phyloP scores from a whole-genome alignment of 176 grass and related monocot species.

The Ananas comosus region DNA sequence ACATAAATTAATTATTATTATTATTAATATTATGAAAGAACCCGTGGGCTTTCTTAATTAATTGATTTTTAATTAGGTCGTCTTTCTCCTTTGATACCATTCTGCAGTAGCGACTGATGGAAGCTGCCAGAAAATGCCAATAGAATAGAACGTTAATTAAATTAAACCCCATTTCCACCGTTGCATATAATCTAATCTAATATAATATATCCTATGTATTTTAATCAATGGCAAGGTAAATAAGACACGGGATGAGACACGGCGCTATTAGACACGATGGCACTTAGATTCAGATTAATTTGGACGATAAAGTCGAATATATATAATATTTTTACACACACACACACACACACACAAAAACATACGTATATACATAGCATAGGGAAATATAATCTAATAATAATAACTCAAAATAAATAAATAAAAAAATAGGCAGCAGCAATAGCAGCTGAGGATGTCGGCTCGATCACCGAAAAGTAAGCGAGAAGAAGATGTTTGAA shows the following conservation, averaged over 20 bases:
- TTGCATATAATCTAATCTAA: background rate
- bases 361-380: too few species aligned
- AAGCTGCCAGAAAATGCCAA: slow-evolving; percentile 47
- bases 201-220: background rate
- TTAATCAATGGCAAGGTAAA: background rate
- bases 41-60: background rate
- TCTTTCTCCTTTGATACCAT: slow-evolving; percentile 11
- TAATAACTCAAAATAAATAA: too few species aligned
- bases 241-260: slow-evolving; percentile 78
- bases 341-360: too few species aligned
- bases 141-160: slow-evolving; percentile 25
- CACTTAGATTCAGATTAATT: slow-evolving; percentile 70
- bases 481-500: slow-evolving; percentile 13
- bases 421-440: too few species aligned
- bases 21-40: background rate
- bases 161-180: slow-evolving; percentile 10
- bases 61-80: background rate
- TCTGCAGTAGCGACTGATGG: slow-evolving; percentile 50
- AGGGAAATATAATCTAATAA: too few species aligned
- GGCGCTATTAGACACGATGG: slow-evolving; percentile 77
- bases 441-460: slow-evolving; percentile 53
- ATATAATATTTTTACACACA: too few species aligned
- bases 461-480: slow-evolving; percentile 33
- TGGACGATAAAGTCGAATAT: slow-evolving; percentile 20
- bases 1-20: background rate